Conservation (phyloP, 805 yeast genomes). For the Ogataea populi-albae region DNA sequence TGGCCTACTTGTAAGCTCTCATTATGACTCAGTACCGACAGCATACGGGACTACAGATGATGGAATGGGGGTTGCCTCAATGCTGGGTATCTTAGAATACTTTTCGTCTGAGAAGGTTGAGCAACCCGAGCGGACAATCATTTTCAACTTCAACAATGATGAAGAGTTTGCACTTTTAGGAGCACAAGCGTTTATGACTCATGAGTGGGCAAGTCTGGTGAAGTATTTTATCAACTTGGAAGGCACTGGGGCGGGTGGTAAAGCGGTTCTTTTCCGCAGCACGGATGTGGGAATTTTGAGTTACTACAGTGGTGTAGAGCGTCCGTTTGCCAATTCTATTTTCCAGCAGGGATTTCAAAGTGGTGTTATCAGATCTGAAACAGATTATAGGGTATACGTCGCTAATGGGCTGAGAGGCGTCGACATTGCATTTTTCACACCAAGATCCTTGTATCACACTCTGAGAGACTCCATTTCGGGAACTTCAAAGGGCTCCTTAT, state of each 20-base stretch:
- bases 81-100: conserved; percentile 65
- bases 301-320: conserved; percentile 50
- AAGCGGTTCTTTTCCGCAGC: conserved; percentile 79
- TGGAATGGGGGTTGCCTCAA: conserved; percentile 82
- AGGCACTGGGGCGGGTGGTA: conserved; percentile 92
- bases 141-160: conserved; percentile 84
- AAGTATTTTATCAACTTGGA: conserved; percentile 75
- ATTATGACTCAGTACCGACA: conserved; percentile 86
- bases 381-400: conserved; percentile 76
- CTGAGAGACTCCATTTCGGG: conserved; percentile 63
- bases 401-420: conserved; percentile 74
- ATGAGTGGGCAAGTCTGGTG: conserved; percentile 66
- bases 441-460: conserved; percentile 83
- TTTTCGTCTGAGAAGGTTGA: conserved; percentile 31
- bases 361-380: conserved; percentile 71
- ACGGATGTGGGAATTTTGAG: conserved; percentile 71
- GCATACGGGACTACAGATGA: conserved; percentile 89
- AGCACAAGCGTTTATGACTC: conserved; percentile 67
- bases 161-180: conserved; percentile 89
- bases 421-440: conserved; percentile 86
- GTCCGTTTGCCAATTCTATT: conserved; percentile 76
- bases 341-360: conserved; percentile 83
- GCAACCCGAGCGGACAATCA: conserved; percentile 67
- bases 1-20: conserved; percentile 77
- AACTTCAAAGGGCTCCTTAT: conserved; percentile 63